Base-by-base conservation (phyloP, 768 basidiomycete species). In the Cubamyces sp. region DNA sequence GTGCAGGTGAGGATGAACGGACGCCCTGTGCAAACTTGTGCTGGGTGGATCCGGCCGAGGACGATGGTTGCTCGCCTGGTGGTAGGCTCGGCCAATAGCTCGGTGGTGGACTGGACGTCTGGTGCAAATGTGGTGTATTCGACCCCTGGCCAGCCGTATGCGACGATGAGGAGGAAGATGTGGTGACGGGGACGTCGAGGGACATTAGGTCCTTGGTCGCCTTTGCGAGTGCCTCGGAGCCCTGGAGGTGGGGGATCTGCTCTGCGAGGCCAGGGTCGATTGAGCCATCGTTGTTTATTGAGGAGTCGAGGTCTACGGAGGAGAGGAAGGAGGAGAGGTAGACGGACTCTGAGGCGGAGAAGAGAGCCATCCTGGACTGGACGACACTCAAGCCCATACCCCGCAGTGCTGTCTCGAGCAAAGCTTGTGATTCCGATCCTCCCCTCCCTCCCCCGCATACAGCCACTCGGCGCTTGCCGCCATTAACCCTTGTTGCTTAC, bases 191-290 rank as follows among this genome's bases (percentile, higher is more conserved):
- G 67, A 67, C 46, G 71, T 72, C 88, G 26, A 92, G 79, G 4
- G 88, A 79, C 86, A 94, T 91, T 46, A 94, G 83, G 73, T 92
- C 90, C 73, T 90, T 91, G 0, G 91, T 93, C 0, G 91, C 91
- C 74, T 88, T 89, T 55, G 87, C 76, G 56, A 94, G 81, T 1
- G 86, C 86, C 56, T 89, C 86, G 60, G 78, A 85, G 61, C 84
- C 84, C 58, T 77, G 83, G 54, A 81, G 74, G 12, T 82, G 81
- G 39, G 81, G 77, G 66, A 83, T 74, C 62, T 83, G 80, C 52
- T 84, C 79, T 48, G 66, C 62, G 68, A 68, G 47, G 60, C 64
- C 60, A 64, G 75, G 63, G 71, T 85, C 84, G 26, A 77, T 70
- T 40, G 51, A 54, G 34, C 75, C 73, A 39, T 73, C 68, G 18